phyloP scores from a whole-genome alignment of 78 protist species.

The Dictyostelium firmibasis region DNA sequence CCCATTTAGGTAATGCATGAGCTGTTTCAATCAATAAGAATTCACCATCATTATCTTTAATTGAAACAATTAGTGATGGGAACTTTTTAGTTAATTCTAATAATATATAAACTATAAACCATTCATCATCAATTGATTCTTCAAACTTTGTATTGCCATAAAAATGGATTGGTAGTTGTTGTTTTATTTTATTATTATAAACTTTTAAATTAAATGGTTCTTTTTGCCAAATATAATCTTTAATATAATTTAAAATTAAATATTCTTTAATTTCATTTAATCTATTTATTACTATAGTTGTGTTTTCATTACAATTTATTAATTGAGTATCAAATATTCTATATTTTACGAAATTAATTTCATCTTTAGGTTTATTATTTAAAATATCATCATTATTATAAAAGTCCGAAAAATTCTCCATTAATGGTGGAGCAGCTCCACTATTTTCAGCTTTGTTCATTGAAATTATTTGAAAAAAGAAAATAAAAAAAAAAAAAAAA shows the following conservation, averaged over 20 bases:
- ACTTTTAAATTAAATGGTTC: conserved; percentile 79
- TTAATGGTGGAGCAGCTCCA: background rate
- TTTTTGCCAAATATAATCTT: conserved; percentile 83
- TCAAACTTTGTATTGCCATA: conserved; percentile 51
- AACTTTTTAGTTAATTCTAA: conserved; percentile 50
- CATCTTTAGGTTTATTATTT: background rate
- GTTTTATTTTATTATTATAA: background rate
- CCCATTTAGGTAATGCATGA: conserved; percentile 73
- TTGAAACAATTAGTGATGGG: background rate
- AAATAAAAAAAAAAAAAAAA: background rate
- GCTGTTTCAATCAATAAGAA: conserved; percentile 90
- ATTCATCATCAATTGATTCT: conserved; percentile 90
- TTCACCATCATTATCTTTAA: conserved; percentile 85
- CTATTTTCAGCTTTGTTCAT: background rate
- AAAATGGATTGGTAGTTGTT: background rate
- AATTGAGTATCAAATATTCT: background rate
- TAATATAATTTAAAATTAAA: background rate
- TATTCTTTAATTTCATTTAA: conserved; percentile 3
- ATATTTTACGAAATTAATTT: conserved; percentile 12
- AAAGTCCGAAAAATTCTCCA: background rate
- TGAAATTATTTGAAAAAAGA: background rate
- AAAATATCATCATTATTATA: background rate
- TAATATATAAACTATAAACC: conserved; percentile 87
- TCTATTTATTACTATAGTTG: background rate
- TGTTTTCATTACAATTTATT: background rate